A percentile compares a stretch with the other conserved stretches of the same genome.
These are phyloP conservation scores for Extremus antarcticus DNA, from an alignment of 495 filamentous ascomycete genomes.

Conservation along the genomic window DNA sequence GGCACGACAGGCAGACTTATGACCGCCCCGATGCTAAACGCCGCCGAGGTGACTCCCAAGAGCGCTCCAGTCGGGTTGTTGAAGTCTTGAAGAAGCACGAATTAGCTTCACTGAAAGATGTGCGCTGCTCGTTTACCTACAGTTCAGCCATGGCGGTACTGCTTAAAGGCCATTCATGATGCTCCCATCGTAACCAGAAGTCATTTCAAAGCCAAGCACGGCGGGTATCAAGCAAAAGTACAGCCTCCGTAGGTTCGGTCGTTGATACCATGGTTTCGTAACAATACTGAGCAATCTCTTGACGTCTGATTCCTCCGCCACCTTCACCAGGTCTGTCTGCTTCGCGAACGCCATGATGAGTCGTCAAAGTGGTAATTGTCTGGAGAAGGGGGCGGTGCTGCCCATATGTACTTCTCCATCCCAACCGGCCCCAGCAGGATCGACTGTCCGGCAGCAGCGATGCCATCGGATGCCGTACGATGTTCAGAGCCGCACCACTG, in stretches of 20 bases:
- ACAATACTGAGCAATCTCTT: slow-evolving; percentile 45
- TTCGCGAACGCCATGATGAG: slow-evolving; percentile 7
- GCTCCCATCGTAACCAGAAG: slow-evolving; percentile 60
- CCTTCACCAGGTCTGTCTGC: slow-evolving; percentile 28
- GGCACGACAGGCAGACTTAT: slow-evolving; percentile 56
- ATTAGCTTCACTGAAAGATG: too few species aligned
- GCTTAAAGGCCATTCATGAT: slow-evolving; percentile 62
- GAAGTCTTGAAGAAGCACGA: too few species aligned
- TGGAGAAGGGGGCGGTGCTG: not conserved
- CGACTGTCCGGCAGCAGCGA: not conserved
- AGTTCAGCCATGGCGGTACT: slow-evolving; percentile 45
- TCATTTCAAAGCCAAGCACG: slow-evolving; percentile 57
- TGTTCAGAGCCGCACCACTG: too few species aligned
- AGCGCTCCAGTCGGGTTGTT: slow-evolving; percentile 31
- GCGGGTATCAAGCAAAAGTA: slow-evolving; percentile 33
- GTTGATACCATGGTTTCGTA: slow-evolving; percentile 50
- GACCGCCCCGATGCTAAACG: slow-evolving; percentile 55
- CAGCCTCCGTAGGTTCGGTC: slow-evolving; percentile 47
- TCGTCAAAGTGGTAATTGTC: too few species aligned
- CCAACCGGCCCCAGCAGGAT: not conserved
- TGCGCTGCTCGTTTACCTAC: slow-evolving; percentile 34
- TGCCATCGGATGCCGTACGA: not conserved
- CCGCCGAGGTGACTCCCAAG: slow-evolving; percentile 19
- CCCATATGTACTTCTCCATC: not conserved
- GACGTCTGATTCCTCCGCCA: slow-evolving; percentile 26